phyloP scores from a whole-genome alignment of 78 protist species.

The Anaeramoeba flamelloides region DNA sequence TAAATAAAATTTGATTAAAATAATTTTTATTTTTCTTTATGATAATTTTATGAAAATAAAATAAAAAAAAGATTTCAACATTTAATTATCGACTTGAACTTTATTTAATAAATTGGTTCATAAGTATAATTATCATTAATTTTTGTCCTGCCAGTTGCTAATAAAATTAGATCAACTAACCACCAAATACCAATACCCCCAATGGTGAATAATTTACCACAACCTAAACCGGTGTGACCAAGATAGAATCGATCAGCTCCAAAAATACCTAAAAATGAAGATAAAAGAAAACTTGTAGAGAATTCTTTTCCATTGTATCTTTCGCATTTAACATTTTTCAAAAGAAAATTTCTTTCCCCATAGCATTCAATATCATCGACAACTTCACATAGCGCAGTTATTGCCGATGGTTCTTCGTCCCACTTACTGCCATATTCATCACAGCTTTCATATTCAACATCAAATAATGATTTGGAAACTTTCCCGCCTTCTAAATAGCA shows the following conservation, averaged over 20 bases:
- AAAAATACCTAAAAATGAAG: neutral
- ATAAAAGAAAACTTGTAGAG: neutral
- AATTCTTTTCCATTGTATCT: neutral
- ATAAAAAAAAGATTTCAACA: no score
- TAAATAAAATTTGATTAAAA: no score
- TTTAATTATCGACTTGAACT: no score
- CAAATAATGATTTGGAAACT: neutral
- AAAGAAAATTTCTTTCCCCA: neutral
- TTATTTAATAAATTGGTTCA: no score
- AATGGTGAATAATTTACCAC: neutral
- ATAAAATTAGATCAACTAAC: neutral
- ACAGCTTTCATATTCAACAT: neutral
- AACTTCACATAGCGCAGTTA: neutral
- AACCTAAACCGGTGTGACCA: neutral
- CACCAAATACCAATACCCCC: neutral
- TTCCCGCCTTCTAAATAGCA: neutral
- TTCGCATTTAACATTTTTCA: neutral
- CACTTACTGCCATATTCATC: neutral
- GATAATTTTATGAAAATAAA: no score
- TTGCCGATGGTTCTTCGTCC: neutral
- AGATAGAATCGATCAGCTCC: neutral
- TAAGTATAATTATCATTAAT: neutral
- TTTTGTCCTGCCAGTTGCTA: neutral
- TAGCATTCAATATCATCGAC: neutral
- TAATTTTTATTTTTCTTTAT: no score